These are phyloP conservation scores for Henckelia pumila DNA, from an alignment of 257 asterid genomes.

Conservation along the genomic window DNA sequence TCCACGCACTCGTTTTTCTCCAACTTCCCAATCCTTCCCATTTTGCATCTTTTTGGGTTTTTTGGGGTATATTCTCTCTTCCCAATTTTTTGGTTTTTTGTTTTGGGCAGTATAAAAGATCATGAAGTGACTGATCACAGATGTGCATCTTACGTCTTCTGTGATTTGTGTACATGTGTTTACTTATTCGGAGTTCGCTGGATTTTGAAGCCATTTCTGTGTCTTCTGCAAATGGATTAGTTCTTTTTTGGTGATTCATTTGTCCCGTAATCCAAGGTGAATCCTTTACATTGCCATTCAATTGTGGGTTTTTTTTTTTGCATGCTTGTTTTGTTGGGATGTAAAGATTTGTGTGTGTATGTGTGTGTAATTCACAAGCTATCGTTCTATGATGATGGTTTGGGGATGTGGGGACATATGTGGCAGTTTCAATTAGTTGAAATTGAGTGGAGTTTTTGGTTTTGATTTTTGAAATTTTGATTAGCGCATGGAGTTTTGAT, in stretches of 20 bases:
- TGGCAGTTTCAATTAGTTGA: slow-evolving; percentile 2
- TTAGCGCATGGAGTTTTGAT: slow-evolving; percentile 21
- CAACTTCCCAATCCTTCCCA: slow-evolving; percentile 8
- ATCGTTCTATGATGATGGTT: slow-evolving; percentile 25
- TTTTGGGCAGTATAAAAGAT: slow-evolving; percentile 18
- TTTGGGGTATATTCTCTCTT: slow-evolving; percentile 53
- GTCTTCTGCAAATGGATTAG: slow-evolving; percentile 24
- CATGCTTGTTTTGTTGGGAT: slow-evolving; percentile 9
- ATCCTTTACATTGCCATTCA: slow-evolving; percentile 21
- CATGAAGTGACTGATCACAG: slow-evolving; percentile 23
- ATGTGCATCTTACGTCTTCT: not conserved
- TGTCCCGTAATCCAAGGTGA: slow-evolving; percentile 46
- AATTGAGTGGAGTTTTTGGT: slow-evolving; percentile 9
- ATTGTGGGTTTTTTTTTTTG: slow-evolving; percentile 10
- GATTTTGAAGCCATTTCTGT: slow-evolving; percentile 23
- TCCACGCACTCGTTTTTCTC: slow-evolving; percentile 17
- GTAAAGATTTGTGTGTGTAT: slow-evolving; percentile 24
- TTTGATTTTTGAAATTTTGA: slow-evolving; percentile 17
- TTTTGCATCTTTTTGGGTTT: slow-evolving; percentile 35
- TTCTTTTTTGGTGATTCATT: slow-evolving; percentile 25
- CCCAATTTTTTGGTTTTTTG: slow-evolving; percentile 20
- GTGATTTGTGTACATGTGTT: slow-evolving; percentile 9
- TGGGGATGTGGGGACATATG: slow-evolving; percentile 10
- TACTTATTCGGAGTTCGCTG: slow-evolving; percentile 19
- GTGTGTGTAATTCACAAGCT: slow-evolving; percentile 22